Evolutionary conservation across 1,139 yeast species (phyloP).

Genomic region (Ogataea hybrid): DNA sequence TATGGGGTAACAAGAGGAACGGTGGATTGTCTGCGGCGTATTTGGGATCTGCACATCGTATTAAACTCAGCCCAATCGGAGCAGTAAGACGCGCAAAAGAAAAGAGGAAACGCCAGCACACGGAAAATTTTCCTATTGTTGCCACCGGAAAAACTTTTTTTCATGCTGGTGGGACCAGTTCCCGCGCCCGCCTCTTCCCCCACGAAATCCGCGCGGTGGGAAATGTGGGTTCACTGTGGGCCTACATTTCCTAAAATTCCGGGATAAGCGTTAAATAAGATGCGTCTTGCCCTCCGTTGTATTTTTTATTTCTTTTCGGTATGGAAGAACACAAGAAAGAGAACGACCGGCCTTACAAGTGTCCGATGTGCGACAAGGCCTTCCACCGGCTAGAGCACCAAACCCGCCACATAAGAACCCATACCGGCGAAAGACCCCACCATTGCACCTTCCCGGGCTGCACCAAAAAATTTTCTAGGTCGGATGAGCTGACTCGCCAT

Average conservation of each 20-base stretch:
- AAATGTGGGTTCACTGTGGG: conserved; percentile 3
- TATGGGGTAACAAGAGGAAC: conserved; percentile 7
- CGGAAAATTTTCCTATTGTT: conserved; percentile 12
- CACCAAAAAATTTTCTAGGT: conserved; percentile 76
- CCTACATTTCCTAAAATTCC: neutral
- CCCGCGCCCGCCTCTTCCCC: conserved; percentile 1
- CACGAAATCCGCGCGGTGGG: neutral
- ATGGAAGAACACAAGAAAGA: conserved; percentile 20
- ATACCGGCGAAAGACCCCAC: conserved; percentile 95
- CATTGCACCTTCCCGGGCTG: conserved; percentile 88
- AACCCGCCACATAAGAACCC: conserved; percentile 91
- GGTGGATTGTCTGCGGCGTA: neutral
- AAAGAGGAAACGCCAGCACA: conserved; percentile 1
- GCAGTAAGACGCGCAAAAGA: conserved; percentile 2
- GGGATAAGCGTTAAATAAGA: neutral
- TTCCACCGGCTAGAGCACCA: conserved; percentile 92
- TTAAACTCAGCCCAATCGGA: conserved; percentile 2
- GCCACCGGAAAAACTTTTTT: conserved; percentile 18
- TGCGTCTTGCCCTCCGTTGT: neutral
- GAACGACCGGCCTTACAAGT: conserved; percentile 71
- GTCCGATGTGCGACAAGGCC: conserved; percentile 89
- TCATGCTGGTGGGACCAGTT: conserved; percentile 4
- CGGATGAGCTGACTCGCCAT: conserved; percentile 91
- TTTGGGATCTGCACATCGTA: neutral
- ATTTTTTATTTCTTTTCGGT: conserved; percentile 3